Base-by-base conservation (phyloP, 2,329 filamentous ascomycete genomes). In the Apiospora hydei region DNA sequence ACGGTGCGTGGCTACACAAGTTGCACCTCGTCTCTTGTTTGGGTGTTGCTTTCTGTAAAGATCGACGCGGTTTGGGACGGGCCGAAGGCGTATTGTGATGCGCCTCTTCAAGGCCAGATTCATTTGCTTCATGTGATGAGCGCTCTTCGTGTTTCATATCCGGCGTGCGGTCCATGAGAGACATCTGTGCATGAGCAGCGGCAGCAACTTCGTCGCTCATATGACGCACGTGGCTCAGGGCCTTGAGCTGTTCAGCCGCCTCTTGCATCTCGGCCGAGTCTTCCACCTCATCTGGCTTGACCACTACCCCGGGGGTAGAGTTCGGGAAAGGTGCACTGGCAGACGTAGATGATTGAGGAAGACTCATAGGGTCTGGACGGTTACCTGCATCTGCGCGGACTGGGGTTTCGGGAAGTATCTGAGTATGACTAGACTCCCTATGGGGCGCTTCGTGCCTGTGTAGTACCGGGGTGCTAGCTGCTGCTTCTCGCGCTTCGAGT, bases 201-300 rank as follows among this genome's bases (percentile, higher is more conserved):
- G 75, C 69, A 49, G 74, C 53, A 21, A 75, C 73, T 41, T 88
- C 87, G 71, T 87, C 86, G 73, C 86, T 88, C 24, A 85, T 78
- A 73, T 88, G 88, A 3, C 89, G 86, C 70, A 91, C 86, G 76
- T 92, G 89, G 75, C 90, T 91, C 57, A 92, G 79, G 1, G 90
- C 90, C 76, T 92, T 91, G 7, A 92, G 84, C 78, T 92, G 90
- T 77, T 92, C 90, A 4, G 90, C 90, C 26, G 90, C 90, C 79
- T 91, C 89, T 75, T 92, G 89, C 89, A 92, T 91, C 81, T 92
- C 90, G 11, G 88, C 89, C n/a, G 90, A 90, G 71, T 91, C 90
- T 77, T 91, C 89, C 5, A 85, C 87, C 46, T 88, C 85, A 41
- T 87, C 81, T 72, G 87, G 86, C 44, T 81, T 79, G 1, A 81